Conservation (phyloP, 805 yeast genomes). For the Ogataea thermomethanolica region DNA sequence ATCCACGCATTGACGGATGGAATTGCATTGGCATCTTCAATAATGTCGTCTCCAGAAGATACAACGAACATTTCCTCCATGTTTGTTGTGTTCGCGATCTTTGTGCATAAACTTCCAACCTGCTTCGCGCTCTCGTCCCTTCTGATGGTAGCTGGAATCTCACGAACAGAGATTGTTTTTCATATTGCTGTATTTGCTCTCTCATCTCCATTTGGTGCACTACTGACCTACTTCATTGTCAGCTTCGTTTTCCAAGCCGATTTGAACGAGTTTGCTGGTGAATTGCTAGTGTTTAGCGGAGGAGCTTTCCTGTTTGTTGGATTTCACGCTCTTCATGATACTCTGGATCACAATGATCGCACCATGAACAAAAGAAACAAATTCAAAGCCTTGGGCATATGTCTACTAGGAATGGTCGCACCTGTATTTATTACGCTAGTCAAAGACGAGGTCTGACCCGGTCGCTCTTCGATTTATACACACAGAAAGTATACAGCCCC, state of each 20-base stretch:
- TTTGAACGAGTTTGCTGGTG: slow-evolving; percentile 41
- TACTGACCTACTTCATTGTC: slow-evolving; percentile 40
- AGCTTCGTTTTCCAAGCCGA: slow-evolving; percentile 9
- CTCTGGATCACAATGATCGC: slow-evolving; percentile 21
- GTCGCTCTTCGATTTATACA: slow-evolving; percentile 4
- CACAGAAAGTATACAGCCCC: slow-evolving; percentile 1
- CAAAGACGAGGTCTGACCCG: slow-evolving; percentile 18
- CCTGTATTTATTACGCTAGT: slow-evolving; percentile 28
- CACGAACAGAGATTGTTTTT: slow-evolving; percentile 33
- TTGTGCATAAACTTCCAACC: slow-evolving; percentile 73
- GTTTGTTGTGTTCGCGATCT: slow-evolving; percentile 55
- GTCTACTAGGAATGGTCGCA: slow-evolving; percentile 29
- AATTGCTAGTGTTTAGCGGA: slow-evolving; percentile 59
- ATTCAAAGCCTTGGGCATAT: slow-evolving; percentile 15
- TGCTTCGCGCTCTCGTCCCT: slow-evolving; percentile 63
- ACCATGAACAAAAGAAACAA: slow-evolving; percentile 2
- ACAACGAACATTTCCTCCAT: slow-evolving; percentile 16
- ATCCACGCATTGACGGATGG: slow-evolving; percentile 74
- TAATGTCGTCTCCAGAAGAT: slow-evolving; percentile 25
- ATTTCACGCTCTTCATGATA: slow-evolving; percentile 55
- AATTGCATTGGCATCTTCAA: slow-evolving; percentile 62
- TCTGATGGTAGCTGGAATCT: slow-evolving; percentile 37
- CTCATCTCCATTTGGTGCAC: slow-evolving; percentile 60
- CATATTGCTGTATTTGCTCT: slow-evolving; percentile 54
- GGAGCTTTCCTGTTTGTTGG: slow-evolving; percentile 76